Conservation (phyloP, 768 basidiomycete genomes). For the Pisolithus marmoratus region DNA sequence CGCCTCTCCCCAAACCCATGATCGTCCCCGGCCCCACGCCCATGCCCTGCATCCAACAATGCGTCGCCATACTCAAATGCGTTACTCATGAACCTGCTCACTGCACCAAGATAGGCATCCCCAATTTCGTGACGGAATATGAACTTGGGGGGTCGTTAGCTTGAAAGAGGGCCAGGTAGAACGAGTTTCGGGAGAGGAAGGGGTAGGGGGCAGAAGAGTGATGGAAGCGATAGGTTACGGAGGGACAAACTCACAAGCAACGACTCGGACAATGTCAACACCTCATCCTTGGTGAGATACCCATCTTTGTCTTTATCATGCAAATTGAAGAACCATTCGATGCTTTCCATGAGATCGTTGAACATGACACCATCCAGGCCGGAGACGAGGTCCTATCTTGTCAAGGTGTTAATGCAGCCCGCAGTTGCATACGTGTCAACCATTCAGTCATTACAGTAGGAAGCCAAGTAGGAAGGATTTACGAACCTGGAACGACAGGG, state of each 20-base stretch:
- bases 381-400: constrained; percentile 70
- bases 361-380: constrained; percentile 92
- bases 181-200: background rate
- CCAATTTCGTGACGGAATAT: constrained; percentile 97
- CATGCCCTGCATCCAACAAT: constrained; percentile 48
- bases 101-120: constrained; percentile 92
- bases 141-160: constrained; percentile 51
- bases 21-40: too few species aligned
- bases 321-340: constrained; percentile 97
- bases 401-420: too few species aligned
- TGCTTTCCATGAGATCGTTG: constrained; percentile 96
- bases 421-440: too few species aligned
- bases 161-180: constrained; percentile 4
- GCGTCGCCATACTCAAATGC: constrained; percentile 98
- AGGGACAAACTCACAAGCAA: constrained; percentile 59
- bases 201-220: too few species aligned
- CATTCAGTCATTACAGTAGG: background rate
- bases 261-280: constrained; percentile 90
- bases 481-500: constrained; percentile 81
- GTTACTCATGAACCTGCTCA: constrained; percentile 96
- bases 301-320: constrained; percentile 98
- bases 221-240: background rate
- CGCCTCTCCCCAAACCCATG: too few species aligned
- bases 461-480: background rate
- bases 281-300: constrained; percentile 92